Percentiles rank a stretch among this genome's conserved stretches.
Evolutionary conservation across 805 yeast species (phyloP).

Genomic region (Zygosaccharomyces lentus): DNA sequence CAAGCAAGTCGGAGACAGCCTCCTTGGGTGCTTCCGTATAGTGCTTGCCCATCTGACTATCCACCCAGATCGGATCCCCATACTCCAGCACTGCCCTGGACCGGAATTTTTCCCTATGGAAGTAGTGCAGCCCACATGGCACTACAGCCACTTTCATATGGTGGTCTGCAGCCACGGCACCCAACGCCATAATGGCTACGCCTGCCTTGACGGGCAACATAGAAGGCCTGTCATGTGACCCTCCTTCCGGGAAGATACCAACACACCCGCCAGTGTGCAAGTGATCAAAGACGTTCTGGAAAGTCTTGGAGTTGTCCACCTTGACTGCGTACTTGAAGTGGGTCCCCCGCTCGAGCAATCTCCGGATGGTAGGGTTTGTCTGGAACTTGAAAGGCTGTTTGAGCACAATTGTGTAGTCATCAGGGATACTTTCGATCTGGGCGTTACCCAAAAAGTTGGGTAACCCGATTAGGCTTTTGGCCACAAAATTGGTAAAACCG

Average conservation of each 20-base stretch:
- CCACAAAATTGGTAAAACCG: conserved; percentile 53
- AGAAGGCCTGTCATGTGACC: conserved; percentile 92
- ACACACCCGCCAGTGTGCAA: conserved; percentile 73
- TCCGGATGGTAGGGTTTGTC: conserved; percentile 41
- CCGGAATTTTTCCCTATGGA: conserved; percentile 89
- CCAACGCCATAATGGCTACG: conserved; percentile 95
- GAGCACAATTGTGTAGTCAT: conserved; percentile 66
- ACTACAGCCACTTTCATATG: conserved; percentile 74
- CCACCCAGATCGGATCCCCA: conserved; percentile 78
- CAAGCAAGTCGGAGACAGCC: conserved; percentile 69
- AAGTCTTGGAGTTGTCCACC: conserved; percentile 78
- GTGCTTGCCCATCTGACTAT: conserved; percentile 52
- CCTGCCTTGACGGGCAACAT: conserved; percentile 92
- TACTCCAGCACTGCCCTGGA: conserved; percentile 91
- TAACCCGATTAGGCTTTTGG: conserved; percentile 65
- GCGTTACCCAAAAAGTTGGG: conserved; percentile 76
- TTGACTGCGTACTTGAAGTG: conserved; percentile 70
- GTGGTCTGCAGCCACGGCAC: conserved; percentile 79
- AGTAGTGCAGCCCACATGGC: conserved; percentile 95
- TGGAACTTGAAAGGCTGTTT: conserved; percentile 61
- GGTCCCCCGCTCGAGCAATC: conserved; percentile 53
- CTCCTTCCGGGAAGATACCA: conserved; percentile 97
- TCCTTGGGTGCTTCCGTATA: conserved; percentile 68
- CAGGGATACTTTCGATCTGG: conserved; percentile 59
- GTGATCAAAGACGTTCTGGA: conserved; percentile 76